Evolutionary conservation across 495 filamentous ascomycete species (phyloP).

Genomic region (Penicillium soppii): DNA sequence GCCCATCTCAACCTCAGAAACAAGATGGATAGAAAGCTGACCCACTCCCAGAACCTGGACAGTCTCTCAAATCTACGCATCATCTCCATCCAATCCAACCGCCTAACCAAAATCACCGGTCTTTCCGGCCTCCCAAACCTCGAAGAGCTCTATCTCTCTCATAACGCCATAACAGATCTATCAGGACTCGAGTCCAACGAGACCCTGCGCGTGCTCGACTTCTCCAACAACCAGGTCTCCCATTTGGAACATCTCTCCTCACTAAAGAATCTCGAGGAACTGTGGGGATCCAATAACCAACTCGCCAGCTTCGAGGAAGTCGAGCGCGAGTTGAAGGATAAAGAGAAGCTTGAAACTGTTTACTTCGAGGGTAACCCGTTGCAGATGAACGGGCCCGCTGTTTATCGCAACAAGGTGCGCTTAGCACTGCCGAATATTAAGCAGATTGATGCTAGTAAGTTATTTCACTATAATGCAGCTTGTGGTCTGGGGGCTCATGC

Average conservation of each 20-base stretch:
- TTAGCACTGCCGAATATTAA: conserved; percentile 81
- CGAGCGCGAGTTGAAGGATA: conserved; percentile 74
- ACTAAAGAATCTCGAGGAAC: conserved; percentile 73
- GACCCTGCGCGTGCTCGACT: conserved; percentile 76
- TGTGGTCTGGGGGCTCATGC: neutral
- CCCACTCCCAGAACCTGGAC: conserved; percentile 53
- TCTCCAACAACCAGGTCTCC: conserved; percentile 84
- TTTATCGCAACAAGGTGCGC: conserved; percentile 92
- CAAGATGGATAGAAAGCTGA: neutral
- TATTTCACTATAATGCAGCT: neutral
- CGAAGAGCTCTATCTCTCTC: conserved; percentile 96
- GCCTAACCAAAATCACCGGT: conserved; percentile 76
- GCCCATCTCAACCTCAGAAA: neutral
- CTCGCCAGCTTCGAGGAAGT: conserved; percentile 78
- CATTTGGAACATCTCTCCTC: conserved; percentile 70
- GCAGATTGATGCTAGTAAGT: conserved; percentile 97
- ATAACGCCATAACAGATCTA: conserved; percentile 84
- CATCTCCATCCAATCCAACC: conserved; percentile 96
- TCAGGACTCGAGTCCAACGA: conserved; percentile 69
- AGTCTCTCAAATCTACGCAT: conserved; percentile 77
- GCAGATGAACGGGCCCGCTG: conserved; percentile 66
- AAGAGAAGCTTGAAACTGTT: conserved; percentile 80
- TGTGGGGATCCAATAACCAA: conserved; percentile 93
- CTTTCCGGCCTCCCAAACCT: conserved; percentile 72
- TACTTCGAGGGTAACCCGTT: conserved; percentile 97